phyloP scores from a whole-genome alignment of 129 eudicot genomes.

The Erigeron canadensis region DNA sequence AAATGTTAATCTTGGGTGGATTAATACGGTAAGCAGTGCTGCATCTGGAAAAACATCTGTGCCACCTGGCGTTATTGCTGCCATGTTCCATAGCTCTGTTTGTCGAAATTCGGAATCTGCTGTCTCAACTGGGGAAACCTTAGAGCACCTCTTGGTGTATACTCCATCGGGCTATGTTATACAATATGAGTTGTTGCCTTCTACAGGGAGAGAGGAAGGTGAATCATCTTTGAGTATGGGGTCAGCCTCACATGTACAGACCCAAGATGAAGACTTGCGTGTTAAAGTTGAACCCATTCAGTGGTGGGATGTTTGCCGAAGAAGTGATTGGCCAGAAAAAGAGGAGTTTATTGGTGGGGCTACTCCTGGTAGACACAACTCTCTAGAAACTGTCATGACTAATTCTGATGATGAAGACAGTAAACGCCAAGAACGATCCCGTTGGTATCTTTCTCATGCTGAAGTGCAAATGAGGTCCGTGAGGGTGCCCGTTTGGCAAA shows the following conservation, averaged over 20 bases:
- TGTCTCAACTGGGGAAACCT: conserved; percentile 27
- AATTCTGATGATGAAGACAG: conserved; percentile 51
- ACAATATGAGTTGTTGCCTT: conserved; percentile 81
- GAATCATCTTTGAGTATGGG: conserved; percentile 51
- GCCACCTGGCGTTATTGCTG: conserved; percentile 84
- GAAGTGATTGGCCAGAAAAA: conserved; percentile 90
- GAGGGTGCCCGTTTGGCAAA: conserved; percentile 87
- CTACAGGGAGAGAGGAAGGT: conserved; percentile 53
- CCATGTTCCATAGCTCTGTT: conserved; percentile 61
- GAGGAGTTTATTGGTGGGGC: conserved; percentile 58
- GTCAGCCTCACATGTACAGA: conserved; percentile 44
- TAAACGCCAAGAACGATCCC: conserved; percentile 55
- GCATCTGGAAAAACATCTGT: conserved; percentile 73
- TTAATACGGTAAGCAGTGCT: conserved; percentile 83
- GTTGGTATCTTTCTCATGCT: conserved; percentile 79
- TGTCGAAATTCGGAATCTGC: conserved; percentile 31
- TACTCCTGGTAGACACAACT: conserved; percentile 32
- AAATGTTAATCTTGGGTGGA: conserved; percentile 71
- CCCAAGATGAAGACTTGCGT: conserved; percentile 72
- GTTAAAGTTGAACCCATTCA: conserved; percentile 77
- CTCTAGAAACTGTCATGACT: conserved; percentile 27
- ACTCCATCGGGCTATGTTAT: conserved; percentile 80
- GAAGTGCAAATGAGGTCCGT: conserved; percentile 87
- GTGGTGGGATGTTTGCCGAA: conserved; percentile 97
- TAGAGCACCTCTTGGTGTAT: conserved; percentile 81